These are phyloP conservation scores for Trichosporon sp. DNA, from an alignment of 1,284 basidiomycete genomes.

Conservation along the genomic window DNA sequence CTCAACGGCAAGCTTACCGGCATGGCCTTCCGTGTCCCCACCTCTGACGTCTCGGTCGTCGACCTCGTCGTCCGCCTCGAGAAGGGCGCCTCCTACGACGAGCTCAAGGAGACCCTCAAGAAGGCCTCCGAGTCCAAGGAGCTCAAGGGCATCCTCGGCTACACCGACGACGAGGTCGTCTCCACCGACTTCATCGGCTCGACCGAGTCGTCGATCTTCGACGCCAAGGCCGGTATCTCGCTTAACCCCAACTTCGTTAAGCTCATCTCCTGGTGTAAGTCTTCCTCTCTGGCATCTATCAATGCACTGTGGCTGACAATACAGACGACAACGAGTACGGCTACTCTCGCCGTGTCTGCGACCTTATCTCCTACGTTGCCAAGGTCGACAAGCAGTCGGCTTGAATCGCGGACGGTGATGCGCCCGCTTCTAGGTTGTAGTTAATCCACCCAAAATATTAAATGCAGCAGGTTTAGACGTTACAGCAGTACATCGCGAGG, in stretches of 20 bases:
- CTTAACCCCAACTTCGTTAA: slow-evolving; percentile 94
- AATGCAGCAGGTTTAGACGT: slow-evolving; percentile 1
- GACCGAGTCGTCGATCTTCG: slow-evolving; percentile 76
- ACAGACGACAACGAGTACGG: slow-evolving; percentile 75
- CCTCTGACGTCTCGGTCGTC: slow-evolving; percentile 94
- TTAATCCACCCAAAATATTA: background rate
- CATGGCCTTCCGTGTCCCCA: slow-evolving; percentile 97
- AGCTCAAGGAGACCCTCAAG: slow-evolving; percentile 86
- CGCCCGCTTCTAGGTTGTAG: slow-evolving; percentile 1
- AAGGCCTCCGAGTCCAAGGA: slow-evolving; percentile 65
- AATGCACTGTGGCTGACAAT: slow-evolving; percentile 49
- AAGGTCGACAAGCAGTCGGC: slow-evolving; percentile 31
- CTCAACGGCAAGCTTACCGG: slow-evolving; percentile 95
- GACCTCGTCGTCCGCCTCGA: slow-evolving; percentile 92
- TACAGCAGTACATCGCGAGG: background rate
- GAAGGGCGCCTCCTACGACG: slow-evolving; percentile 77
- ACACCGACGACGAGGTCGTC: slow-evolving; percentile 93
- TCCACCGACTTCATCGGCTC: slow-evolving; percentile 89
- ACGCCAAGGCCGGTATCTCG: slow-evolving; percentile 87
- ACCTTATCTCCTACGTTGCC: slow-evolving; percentile 79
- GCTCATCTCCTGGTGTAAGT: slow-evolving; percentile 73
- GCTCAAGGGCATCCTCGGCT: slow-evolving; percentile 76
- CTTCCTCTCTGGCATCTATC: background rate
- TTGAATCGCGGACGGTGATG: slow-evolving; percentile 3
- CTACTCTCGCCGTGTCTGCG: slow-evolving; percentile 90